Conservation (phyloP, 306 rosid genomes). For the Cicer pinnatifidum region DNA sequence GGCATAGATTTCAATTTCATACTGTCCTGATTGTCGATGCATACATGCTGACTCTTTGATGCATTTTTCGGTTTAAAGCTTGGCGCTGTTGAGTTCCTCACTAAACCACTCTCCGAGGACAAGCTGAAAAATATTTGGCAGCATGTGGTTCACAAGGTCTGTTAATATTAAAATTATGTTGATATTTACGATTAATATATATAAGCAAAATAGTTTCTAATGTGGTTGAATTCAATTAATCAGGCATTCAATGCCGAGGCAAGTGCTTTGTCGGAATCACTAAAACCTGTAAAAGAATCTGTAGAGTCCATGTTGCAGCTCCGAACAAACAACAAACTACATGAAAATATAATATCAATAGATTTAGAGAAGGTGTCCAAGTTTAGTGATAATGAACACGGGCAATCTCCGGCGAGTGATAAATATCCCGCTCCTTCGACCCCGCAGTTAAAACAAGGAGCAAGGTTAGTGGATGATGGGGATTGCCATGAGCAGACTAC, state of each 20-base stretch:
- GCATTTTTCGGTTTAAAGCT: constrained; percentile 61
- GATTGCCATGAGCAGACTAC: constrained; percentile 88
- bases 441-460: constrained; percentile 83
- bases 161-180: constrained; percentile 40
- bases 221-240: constrained; percentile 45
- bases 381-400: constrained; percentile 55
- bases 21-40: constrained; percentile 28
- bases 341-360: constrained; percentile 40
- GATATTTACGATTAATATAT: constrained; percentile 11
- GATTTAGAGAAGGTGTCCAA: constrained; percentile 51
- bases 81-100: constrained; percentile 92
- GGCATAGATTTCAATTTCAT: constrained; percentile 6
- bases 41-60: constrained; percentile 33
- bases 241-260: constrained; percentile 90
- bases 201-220: constrained; percentile 45
- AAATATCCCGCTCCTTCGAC: constrained; percentile 98
- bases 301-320: constrained; percentile 60
- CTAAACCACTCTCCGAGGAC: constrained; percentile 88
- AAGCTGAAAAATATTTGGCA: constrained; percentile 96
- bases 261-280: constrained; percentile 54
- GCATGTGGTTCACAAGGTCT: constrained; percentile 98
- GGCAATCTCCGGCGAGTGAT: constrained; percentile 68
- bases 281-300: constrained; percentile 72
- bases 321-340: constrained; percentile 51
- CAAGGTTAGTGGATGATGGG: constrained; percentile 73